A percentile compares a stretch with the other conserved stretches of the same genome.
Evolutionary conservation across 305 asterid species (phyloP).

Genomic region (Salvia sclarea): DNA sequence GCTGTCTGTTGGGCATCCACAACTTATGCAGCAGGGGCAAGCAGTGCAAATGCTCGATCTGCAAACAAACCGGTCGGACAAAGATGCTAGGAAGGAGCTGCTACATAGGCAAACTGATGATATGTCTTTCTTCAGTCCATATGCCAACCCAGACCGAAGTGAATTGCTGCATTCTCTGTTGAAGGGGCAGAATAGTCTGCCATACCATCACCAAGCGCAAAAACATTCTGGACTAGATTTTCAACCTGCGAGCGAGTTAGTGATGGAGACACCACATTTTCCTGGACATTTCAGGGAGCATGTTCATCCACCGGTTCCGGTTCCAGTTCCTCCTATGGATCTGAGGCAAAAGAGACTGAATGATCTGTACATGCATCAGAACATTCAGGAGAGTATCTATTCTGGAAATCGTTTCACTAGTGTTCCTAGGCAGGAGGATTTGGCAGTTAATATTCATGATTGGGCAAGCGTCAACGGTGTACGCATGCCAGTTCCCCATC

Average conservation of each 20-base stretch:
- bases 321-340: conserved; percentile 53
- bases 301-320: conserved; percentile 51
- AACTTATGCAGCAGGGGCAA: conserved; percentile 54
- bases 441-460: conserved; percentile 49
- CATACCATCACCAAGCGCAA: conserved; percentile 54
- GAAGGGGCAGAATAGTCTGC: conserved; percentile 51
- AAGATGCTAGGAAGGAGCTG: conserved; percentile 44
- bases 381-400: conserved; percentile 50
- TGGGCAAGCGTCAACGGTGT: conserved; percentile 49
- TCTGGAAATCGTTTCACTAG: conserved; percentile 49
- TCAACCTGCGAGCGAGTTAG: conserved; percentile 49
- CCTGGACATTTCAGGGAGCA: conserved; percentile 58
- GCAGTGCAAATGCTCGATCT: conserved; percentile 44
- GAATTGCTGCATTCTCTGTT: conserved; percentile 64
- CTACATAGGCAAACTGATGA: conserved; percentile 49
- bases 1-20: conserved; percentile 62
- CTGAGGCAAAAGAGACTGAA: conserved; percentile 63
- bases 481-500: conserved; percentile 53
- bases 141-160: conserved; percentile 50
- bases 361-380: conserved; percentile 56
- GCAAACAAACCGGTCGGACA: conserved; percentile 43
- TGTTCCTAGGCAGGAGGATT: conserved; percentile 49
- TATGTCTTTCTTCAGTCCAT: conserved; percentile 46
- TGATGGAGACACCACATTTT: conserved; percentile 56
- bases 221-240: conserved; percentile 56